Evolutionary conservation across 73 alveolate species (phyloP).

Genomic region (Paramecium octaurelia): DNA sequence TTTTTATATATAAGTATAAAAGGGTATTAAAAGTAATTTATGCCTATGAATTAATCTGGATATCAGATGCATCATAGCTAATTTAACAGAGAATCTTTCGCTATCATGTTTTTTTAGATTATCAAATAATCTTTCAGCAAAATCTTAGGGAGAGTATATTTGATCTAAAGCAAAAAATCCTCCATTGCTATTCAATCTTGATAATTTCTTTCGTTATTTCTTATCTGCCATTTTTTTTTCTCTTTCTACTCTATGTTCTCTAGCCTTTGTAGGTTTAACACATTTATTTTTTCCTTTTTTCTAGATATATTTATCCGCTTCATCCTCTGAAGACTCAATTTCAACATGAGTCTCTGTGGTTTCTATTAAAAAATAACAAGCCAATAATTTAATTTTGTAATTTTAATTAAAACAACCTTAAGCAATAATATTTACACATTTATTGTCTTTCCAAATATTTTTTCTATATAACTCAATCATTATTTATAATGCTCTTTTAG

Average conservation of each 20-base stretch:
- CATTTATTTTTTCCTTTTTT: constrained; percentile 66
- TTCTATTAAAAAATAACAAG: constrained; percentile 85
- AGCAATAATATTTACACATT: constrained; percentile 75
- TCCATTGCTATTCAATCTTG: not conserved
- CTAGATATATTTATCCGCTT: constrained; percentile 74
- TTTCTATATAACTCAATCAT: constrained; percentile 67
- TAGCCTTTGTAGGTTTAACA: constrained; percentile 41
- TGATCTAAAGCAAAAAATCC: constrained; percentile 47
- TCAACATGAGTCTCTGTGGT: constrained; percentile 66
- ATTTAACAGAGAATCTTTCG: constrained; percentile 52
- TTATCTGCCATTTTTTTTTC: not conserved
- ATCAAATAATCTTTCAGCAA: constrained; percentile 48
- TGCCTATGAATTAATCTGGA: constrained; percentile 59
- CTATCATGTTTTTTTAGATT: constrained; percentile 20
- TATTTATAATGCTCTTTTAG: constrained; percentile 43
- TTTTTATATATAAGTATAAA: constrained; percentile 47
- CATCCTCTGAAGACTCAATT: constrained; percentile 77
- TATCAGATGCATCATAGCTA: constrained; percentile 53
- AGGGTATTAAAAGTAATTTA: constrained; percentile 27
- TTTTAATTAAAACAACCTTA: constrained; percentile 83
- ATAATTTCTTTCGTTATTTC: not conserved
- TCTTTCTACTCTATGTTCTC: constrained; percentile 45
- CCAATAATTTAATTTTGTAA: constrained; percentile 80
- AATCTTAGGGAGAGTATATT: constrained; percentile 56
- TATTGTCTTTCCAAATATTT: constrained; percentile 96